phyloP scores from a whole-genome alignment of 352 stramenopile genomes.

The Thraustochytrium striatum region DNA sequence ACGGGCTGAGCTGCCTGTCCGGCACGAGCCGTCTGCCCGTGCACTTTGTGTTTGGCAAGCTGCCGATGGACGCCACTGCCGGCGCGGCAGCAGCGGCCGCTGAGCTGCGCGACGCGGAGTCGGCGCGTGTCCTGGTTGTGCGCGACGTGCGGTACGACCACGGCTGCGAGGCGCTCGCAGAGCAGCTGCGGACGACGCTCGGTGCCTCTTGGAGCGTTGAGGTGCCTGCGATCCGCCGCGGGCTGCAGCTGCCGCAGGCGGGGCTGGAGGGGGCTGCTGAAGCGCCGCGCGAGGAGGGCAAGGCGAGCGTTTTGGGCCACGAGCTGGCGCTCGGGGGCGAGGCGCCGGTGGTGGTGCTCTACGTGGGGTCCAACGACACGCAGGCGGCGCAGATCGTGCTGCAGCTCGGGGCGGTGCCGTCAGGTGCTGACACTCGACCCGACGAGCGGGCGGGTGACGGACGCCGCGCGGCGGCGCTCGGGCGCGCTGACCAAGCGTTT shows the following conservation, averaged over 20 bases:
- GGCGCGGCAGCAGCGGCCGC: neutral
- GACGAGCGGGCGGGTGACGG: neutral
- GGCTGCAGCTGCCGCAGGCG: neutral
- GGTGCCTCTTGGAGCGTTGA: no score
- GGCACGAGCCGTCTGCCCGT: conserved; percentile 12
- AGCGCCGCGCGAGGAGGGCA: neutral
- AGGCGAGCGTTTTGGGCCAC: neutral
- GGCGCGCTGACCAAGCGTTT: conserved; percentile 26
- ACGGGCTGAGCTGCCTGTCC: conserved; percentile 70
- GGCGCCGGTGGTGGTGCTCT: neutral
- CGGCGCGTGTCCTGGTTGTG: neutral
- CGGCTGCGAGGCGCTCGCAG: neutral
- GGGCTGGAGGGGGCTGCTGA: no score
- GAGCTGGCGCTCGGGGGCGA: neutral
- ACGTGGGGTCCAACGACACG: neutral
- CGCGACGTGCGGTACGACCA: conserved; percentile 32
- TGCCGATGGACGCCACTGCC: neutral
- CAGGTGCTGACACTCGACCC: neutral
- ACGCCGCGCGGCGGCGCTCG: neutral
- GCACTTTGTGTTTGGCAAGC: conserved; percentile 20
- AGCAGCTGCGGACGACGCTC: no score
- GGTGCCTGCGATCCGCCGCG: neutral
- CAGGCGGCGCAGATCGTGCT: conserved; percentile 14
- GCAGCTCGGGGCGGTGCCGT: neutral
- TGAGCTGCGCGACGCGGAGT: neutral